Evolutionary conservation across 1,139 yeast genomes (phyloP), one percentile per base, ranked within the genome.

Genomic region (Kazachstania sp.): DNA sequence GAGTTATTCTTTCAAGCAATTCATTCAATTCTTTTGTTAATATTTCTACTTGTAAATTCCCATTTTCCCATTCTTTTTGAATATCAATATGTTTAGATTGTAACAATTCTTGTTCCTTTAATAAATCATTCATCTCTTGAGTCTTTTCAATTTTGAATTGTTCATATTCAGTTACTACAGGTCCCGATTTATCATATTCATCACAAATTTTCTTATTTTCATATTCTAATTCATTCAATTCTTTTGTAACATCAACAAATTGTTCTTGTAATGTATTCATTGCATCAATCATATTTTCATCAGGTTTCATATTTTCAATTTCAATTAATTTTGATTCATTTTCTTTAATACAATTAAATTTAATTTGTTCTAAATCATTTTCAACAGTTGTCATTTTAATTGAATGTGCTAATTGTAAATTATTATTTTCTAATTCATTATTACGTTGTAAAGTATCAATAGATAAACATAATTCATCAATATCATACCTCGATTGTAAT

Each of bases 231-330:
- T 19, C 29, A n/a, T 47, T 37, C 46, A 50, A 47, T 18, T 47
- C 45, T 13, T 45, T 39, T 12, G 50, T 49, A 6, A 48, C 51
- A 11, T 51, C 46, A 7, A 39, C 37, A 32, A 53, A 46, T 41
- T 54, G 56, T 11, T 31, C 15, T 23, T 48, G 51, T 30, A 58
- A 49, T 18, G 50, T 50, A 34, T 53, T 48, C 44, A 59, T 52
- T 39, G 56, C 61, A 3, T 41, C 43, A 15, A 53, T 48, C 1
- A 54, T 39, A 15, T 47, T 49, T 19, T 54, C 54, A 48, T 52
- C 53, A 7, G 63, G 62, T 43, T 51, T 51, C 39, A 53, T 23
- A 28, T 51, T 50, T 31, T 56, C 56, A 12, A 54, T 36, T 36
- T 56, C 52, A 18, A 55, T 30, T 18, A 58, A 39, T 37, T 57